A percentile compares a stretch with the other conserved stretches of the same genome.
Conservation (phyloP, 2,329 filamentous ascomycete genomes). For the Aspergillus quadrilineatus region DNA sequence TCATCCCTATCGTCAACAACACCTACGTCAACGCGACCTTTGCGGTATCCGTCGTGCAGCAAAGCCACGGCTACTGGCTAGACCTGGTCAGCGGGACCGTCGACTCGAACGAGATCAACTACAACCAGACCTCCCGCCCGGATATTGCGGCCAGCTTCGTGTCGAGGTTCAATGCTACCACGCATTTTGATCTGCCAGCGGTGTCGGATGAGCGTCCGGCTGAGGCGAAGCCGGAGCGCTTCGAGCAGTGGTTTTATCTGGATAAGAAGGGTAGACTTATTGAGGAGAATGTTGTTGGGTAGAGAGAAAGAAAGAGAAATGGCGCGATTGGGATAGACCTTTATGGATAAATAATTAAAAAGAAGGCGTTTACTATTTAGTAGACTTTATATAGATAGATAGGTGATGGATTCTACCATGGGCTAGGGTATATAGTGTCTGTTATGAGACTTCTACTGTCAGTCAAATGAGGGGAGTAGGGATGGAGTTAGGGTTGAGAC, state of each 20-base stretch:
- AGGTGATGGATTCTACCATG: too few relatives aligned
- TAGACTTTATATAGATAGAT: too few relatives aligned
- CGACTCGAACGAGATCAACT: conserved; percentile 2
- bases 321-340: too few relatives aligned
- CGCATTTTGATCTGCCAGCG: background rate
- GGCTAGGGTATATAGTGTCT: too few relatives aligned
- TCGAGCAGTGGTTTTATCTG: conserved; percentile 2
- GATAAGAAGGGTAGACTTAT: background rate
- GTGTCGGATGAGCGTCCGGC: background rate
- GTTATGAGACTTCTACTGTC: too few relatives aligned
- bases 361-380: too few relatives aligned
- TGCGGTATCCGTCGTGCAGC: background rate
- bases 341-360: too few relatives aligned
- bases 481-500: too few relatives aligned
- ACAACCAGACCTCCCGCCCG: conserved; percentile 6
- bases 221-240: background rate
- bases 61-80: conserved; percentile 5
- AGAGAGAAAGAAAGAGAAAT: background rate
- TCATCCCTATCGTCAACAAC: background rate
- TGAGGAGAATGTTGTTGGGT: conserved; percentile 2
- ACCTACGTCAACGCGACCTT: conserved; percentile 3
- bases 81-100: conserved; percentile 4
- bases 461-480: too few relatives aligned
- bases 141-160: background rate
- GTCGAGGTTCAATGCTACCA: background rate